Evolutionary conservation across 306 rosid genomes (phyloP).

Genomic region (Datisca glomerata): DNA sequence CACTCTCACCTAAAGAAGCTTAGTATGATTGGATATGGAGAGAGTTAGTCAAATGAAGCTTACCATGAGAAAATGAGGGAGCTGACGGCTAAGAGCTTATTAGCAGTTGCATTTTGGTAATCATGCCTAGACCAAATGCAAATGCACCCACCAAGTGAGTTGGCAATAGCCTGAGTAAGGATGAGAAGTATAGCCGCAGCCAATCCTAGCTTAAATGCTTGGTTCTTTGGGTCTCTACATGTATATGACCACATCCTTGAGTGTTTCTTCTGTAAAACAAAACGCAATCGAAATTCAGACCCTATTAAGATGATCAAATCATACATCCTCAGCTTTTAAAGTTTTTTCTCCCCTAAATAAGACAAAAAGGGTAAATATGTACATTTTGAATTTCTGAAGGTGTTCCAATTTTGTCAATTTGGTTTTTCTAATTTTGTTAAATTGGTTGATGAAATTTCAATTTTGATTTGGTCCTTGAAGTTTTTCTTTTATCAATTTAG

Average conservation of each 20-base stretch:
- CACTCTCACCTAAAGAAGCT: too few species aligned
- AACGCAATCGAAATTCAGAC: neutral
- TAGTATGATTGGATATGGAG: too few species aligned
- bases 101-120: slow-evolving; percentile 24
- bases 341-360: too few species aligned
- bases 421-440: too few species aligned
- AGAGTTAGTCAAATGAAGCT: neutral
- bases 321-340: neutral
- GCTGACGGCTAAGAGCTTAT: slow-evolving; percentile 35
- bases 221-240: slow-evolving; percentile 52
- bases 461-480: too few species aligned
- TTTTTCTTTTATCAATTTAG: too few species aligned
- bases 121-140: slow-evolving; percentile 35
- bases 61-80: slow-evolving; percentile 68
- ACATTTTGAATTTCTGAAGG: too few species aligned
- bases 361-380: too few species aligned
- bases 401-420: too few species aligned
- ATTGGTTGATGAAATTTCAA: too few species aligned
- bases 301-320: neutral
- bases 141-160: slow-evolving; percentile 60
- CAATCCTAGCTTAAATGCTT: slow-evolving; percentile 63
- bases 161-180: slow-evolving; percentile 46
- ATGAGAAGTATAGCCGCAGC: slow-evolving; percentile 47
- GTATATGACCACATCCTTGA: slow-evolving; percentile 31
- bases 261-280: slow-evolving; percentile 33